A percentile compares a stretch with the other conserved stretches of the same genome.
These are phyloP conservation scores for Magnaporthiopsis rhizophila DNA, from an alignment of 2,329 filamentous ascomycete species.

Conservation along the genomic window DNA sequence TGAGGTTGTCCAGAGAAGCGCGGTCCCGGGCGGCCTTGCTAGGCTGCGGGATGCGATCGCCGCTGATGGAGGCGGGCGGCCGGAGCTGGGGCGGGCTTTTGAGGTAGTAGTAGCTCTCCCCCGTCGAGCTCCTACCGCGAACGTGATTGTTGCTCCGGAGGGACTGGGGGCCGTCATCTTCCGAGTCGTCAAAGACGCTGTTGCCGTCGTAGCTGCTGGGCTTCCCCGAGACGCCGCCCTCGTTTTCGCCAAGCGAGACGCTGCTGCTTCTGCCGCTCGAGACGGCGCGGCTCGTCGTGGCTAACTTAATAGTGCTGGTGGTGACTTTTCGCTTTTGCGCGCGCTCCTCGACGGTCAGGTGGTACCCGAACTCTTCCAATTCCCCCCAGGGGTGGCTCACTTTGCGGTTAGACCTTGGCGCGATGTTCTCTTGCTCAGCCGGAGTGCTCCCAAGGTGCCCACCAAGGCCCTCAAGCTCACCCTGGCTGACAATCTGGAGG, in stretches of 20 bases:
- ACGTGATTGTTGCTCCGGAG: not conserved
- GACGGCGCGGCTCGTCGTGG: not conserved
- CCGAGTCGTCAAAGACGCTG: not conserved
- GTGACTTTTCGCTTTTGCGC: not conserved
- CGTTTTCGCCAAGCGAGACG: not conserved
- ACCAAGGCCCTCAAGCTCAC: conserved; percentile 6
- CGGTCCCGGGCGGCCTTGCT: conserved; percentile 22
- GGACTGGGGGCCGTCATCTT: not conserved
- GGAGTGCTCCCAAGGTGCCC: not conserved
- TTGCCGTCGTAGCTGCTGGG: not conserved
- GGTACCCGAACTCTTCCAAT: conserved; percentile 1
- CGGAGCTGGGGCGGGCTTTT: conserved; percentile 23
- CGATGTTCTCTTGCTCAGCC: too few relatives aligned
- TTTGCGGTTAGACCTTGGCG: not conserved
- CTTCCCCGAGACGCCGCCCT: not conserved
- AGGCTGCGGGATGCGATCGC: conserved; percentile 20
- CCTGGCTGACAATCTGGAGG: conserved; percentile 37
- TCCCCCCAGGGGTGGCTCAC: not conserved
- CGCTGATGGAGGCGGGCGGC: not conserved
- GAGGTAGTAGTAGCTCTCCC: conserved; percentile 17
- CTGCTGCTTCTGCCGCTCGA: not conserved
- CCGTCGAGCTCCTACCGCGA: not conserved
- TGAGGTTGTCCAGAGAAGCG: conserved; percentile 13
- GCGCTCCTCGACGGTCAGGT: not conserved
- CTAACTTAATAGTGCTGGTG: too few relatives aligned